A percentile compares a stretch with the other conserved stretches of the same genome.
These are phyloP conservation scores for Hypoxylon sp. DNA, from an alignment of 2,329 filamentous ascomycete genomes.

Conservation along the genomic window DNA sequence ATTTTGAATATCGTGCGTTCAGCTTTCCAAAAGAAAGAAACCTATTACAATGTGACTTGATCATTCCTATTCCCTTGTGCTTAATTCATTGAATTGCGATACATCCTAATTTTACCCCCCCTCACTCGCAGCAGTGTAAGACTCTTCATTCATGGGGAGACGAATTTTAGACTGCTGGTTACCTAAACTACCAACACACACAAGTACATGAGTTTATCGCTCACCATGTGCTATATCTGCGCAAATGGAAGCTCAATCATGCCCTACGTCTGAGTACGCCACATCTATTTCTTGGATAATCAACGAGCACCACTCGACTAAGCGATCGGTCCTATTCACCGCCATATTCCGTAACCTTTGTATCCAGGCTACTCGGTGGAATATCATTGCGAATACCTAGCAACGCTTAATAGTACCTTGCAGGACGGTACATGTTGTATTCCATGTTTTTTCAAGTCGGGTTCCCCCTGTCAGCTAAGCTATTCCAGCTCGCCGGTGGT, in stretches of 20 bases:
- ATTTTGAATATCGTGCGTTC: neutral
- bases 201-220: neutral
- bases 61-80: neutral
- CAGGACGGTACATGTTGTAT: slow-evolving; percentile 7
- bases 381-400: slow-evolving; percentile 1
- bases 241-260: neutral
- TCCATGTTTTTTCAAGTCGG: neutral
- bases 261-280: neutral
- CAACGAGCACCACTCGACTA: neutral
- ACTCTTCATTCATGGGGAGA: neutral
- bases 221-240: neutral
- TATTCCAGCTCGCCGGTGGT: slow-evolving; percentile 17
- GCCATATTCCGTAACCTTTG: neutral
- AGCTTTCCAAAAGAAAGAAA: neutral
- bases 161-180: neutral
- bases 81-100: neutral
- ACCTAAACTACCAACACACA: neutral
- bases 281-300: neutral
- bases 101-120: neutral
- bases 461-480: neutral
- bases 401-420: slow-evolving; percentile 5
- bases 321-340: slow-evolving; percentile 13
- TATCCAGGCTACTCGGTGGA: neutral
- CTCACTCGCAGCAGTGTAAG: too few relatives aligned
- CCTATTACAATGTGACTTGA: neutral